phyloP scores from a whole-genome alignment of 495 filamentous ascomycete species.

The Podospora conica region DNA sequence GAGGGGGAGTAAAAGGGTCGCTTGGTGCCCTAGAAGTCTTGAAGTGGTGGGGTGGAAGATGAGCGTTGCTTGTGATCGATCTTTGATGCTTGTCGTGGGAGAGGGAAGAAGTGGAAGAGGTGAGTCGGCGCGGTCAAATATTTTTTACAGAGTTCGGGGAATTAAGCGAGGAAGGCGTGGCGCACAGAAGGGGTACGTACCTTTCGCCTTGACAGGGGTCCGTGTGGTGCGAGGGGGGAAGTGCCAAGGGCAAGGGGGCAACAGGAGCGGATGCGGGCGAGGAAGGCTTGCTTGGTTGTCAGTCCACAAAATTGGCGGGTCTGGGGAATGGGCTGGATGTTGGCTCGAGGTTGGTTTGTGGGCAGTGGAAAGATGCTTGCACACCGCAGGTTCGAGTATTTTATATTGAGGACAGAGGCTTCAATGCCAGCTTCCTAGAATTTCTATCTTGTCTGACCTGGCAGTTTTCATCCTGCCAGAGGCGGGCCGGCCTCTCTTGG shows the following conservation, averaged over 20 bases:
- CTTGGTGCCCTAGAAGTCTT: constrained; percentile 79
- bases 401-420: background rate
- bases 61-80: constrained; percentile 38
- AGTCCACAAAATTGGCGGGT: constrained; percentile 7
- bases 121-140: constrained; percentile 36
- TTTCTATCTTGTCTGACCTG: background rate
- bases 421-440: background rate
- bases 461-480: background rate
- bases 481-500: background rate
- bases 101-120: constrained; percentile 39
- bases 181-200: constrained; percentile 26
- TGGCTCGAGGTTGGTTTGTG: background rate
- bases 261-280: constrained; percentile 5
- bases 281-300: constrained; percentile 4
- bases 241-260: constrained; percentile 9
- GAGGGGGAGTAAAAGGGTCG: constrained; percentile 71
- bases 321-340: constrained; percentile 4
- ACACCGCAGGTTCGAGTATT: background rate
- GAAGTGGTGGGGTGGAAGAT: constrained; percentile 32
- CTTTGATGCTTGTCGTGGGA: constrained; percentile 41
- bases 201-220: constrained; percentile 13
- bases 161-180: constrained; percentile 33
- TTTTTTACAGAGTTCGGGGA: constrained; percentile 39
- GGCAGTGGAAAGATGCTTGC: background rate
- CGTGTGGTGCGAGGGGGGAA: constrained; percentile 18